Conservation (phyloP, 371 early-diverging fungal genomes). For the Mucor circinelloides region DNA sequence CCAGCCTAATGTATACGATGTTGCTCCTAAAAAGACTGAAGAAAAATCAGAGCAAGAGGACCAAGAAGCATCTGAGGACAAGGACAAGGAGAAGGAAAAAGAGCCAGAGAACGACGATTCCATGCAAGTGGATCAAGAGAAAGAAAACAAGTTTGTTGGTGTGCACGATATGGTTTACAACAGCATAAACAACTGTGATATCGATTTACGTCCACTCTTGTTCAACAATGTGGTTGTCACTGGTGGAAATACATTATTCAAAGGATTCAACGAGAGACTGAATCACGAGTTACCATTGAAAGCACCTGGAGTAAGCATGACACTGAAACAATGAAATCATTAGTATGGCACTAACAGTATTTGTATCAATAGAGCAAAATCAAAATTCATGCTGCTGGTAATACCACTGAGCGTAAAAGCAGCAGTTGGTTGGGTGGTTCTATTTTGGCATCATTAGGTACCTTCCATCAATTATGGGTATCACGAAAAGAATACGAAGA, state of each 20-base stretch:
- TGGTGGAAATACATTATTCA: conserved; percentile 88
- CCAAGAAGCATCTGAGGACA: neutral
- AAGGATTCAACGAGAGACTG: conserved; percentile 88
- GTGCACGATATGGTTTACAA: conserved; percentile 71
- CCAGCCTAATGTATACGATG: conserved; percentile 9
- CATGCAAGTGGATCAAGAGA: neutral
- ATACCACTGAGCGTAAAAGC: conserved; percentile 82
- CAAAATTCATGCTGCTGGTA: conserved; percentile 80
- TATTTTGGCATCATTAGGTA: conserved; percentile 90
- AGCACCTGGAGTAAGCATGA: conserved; percentile 71
- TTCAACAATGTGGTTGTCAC: conserved; percentile 83
- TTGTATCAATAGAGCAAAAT: conserved; percentile 63
- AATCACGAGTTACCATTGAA: conserved; percentile 69
- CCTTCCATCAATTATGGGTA: conserved; percentile 97
- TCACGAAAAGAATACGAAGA: conserved; percentile 94
- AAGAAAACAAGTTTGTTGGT: conserved; percentile 40
- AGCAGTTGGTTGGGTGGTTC: conserved; percentile 97
- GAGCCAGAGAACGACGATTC: conserved; percentile 29
- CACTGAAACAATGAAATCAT: neutral
- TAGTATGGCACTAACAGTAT: neutral
- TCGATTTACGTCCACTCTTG: conserved; percentile 85
- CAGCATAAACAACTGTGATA: conserved; percentile 78
- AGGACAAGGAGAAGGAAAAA: neutral
- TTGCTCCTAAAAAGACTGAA: neutral
- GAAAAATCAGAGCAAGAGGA: neutral